These are phyloP conservation scores for Circinella umbellata DNA, from an alignment of 371 early-diverging fungal genomes.

Conservation along the genomic window DNA sequence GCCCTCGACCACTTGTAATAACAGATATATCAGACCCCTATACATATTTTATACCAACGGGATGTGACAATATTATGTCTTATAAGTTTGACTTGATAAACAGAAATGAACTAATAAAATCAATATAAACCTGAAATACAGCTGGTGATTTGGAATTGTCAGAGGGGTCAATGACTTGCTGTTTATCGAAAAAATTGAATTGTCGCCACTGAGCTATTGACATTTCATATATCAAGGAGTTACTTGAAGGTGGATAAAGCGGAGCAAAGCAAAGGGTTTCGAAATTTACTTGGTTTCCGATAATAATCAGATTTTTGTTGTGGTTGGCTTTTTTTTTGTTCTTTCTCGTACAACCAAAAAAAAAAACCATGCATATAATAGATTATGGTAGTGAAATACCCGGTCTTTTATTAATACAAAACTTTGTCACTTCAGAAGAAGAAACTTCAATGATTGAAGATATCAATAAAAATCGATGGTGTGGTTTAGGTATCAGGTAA, in stretches of 20 bases:
- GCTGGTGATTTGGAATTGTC: conserved; percentile 65
- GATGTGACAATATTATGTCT: neutral
- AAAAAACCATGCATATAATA: conserved; percentile 22
- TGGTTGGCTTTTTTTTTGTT: neutral
- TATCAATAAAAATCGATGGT: conserved; percentile 38
- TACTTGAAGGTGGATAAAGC: neutral
- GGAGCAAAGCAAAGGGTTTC: neutral
- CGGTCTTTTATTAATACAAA: conserved; percentile 36
- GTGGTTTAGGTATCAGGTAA: conserved; percentile 52
- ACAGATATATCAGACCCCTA: conserved; percentile 50
- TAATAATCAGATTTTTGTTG: too few relatives aligned
- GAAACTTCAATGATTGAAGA: conserved; percentile 27
- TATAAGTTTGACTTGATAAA: neutral
- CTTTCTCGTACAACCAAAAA: neutral
- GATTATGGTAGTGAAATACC: conserved; percentile 30
- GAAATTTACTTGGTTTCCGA: neutral
- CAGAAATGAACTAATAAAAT: neutral
- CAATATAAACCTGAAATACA: conserved; percentile 62
- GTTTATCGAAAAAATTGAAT: conserved; percentile 84
- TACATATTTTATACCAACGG: neutral
- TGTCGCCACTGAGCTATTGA: conserved; percentile 69
- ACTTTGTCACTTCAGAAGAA: conserved; percentile 42
- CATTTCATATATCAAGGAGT: conserved; percentile 27
- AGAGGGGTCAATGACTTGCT: conserved; percentile 62
- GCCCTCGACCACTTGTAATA: conserved; percentile 61